Evolutionary conservation across 202 grass and related monocot genomes (phyloP), one percentile per base, ranked within the genome.

Genomic region (Setaria italica): DNA sequence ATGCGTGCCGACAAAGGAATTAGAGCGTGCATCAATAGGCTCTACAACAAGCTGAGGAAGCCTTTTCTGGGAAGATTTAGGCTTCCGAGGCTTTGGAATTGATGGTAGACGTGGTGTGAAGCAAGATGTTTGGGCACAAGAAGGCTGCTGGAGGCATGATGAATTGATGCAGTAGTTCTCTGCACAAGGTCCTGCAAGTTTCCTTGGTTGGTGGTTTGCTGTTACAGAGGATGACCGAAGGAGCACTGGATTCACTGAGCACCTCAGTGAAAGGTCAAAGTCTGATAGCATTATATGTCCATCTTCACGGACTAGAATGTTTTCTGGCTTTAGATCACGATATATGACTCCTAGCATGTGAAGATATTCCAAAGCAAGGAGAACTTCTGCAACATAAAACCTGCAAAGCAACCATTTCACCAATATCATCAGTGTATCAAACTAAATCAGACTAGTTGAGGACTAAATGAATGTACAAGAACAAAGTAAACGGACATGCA

Each of bases 221-320:
- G 82, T 79, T 68, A 91, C 19, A 35, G 85, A 94, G 42, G 97
- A 92, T 78, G 97, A 92, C 43, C 59, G 80, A 67, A 95, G 88
- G 14, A 99, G 97, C 43, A 91, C 87, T 2, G 94, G 88, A 33
- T 90, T 99, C 62, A 96, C 97, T 0, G 93, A 91, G 64, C 97
- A 99, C 70, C 96, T 90, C 37, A 99, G 86, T 35, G 96, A 99
- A 17, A 99, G 88, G 78, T 99, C 96, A 73, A 99, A 99, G 78
- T 99, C 96, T 0, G 96, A 99, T 39, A 99, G 78, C 96, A 99
- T 99, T 66, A 99, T 99, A 77, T 99, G 96, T 25, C 96, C 96
- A 71, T 99, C 96, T 74, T 94, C 93, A 30, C 96, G 93, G 78
- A 99, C 93, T 50, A 96, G 85, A 67, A 99, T 94, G 72, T 99